Percentiles rank a stretch among this genome's conserved stretches.
phyloP scores from a whole-genome alignment of 176 grass and related monocot species.

The Juncus effusus region DNA sequence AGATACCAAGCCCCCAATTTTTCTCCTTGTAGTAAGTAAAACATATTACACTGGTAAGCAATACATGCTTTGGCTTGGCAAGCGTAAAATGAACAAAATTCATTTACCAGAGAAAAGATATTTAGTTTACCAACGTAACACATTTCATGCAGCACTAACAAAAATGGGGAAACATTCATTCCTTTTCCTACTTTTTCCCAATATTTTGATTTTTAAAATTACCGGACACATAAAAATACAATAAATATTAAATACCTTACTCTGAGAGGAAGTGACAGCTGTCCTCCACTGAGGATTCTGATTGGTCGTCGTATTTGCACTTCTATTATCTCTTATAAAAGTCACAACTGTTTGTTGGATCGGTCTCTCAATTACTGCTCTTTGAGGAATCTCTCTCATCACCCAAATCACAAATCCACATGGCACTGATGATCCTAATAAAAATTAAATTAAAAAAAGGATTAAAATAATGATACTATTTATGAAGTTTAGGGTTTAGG shows the following conservation, averaged over 20 bases:
- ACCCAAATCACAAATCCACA: slow-evolving; percentile 91
- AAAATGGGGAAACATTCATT: no score
- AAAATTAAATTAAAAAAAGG: slow-evolving; percentile 26
- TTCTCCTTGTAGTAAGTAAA: no score
- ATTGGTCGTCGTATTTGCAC: slow-evolving; percentile 17
- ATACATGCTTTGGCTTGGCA: no score
- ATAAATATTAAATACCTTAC: slow-evolving; percentile 55
- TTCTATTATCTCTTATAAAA: slow-evolving; percentile 60
- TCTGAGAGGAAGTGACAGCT: slow-evolving; percentile 78
- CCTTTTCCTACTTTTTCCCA: no score
- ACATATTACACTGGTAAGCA: no score
- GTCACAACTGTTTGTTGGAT: slow-evolving; percentile 54
- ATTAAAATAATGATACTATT: slow-evolving; percentile 15
- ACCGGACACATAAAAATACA: background rate
- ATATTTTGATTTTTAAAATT: no score
- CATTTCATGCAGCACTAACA: no score
- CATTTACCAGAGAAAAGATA: no score
- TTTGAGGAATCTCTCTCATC: slow-evolving; percentile 95
- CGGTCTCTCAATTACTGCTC: slow-evolving; percentile 39
- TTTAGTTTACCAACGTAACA: no score
- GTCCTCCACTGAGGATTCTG: slow-evolving; percentile 82
- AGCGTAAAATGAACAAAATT: no score
- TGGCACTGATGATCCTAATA: slow-evolving; percentile 71
- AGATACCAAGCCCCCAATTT: no score
- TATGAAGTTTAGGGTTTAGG: background rate